phyloP scores from a whole-genome alignment of 202 grass and related monocot genomes.

The Carex sylvatica region DNA sequence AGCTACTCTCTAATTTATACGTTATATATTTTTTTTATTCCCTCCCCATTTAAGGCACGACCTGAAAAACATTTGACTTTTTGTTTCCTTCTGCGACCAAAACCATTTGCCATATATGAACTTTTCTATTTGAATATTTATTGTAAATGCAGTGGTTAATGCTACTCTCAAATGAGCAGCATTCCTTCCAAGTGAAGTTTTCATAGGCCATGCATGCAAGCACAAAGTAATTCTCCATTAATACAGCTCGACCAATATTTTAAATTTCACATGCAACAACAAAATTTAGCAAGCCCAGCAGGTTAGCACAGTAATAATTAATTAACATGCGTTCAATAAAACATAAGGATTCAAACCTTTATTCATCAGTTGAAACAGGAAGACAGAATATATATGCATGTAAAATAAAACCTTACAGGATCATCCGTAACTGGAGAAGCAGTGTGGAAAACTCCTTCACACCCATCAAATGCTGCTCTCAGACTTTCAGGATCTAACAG shows the following conservation, averaged over 20 bases:
- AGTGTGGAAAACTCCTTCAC: constrained; percentile 72
- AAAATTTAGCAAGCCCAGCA: not conserved
- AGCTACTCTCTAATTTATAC: not conserved
- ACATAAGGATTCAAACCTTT: too few species aligned
- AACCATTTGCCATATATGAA: not conserved
- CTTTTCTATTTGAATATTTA: constrained; percentile 2
- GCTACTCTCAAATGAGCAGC: not conserved
- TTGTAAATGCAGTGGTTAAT: not conserved
- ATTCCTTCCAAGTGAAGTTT: not conserved
- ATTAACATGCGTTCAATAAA: not conserved
- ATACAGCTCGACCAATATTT: not conserved
- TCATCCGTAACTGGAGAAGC: constrained; percentile 75
- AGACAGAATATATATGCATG: not conserved
- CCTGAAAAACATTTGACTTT: not conserved
- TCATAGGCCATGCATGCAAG: not conserved
- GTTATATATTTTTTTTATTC: not conserved
- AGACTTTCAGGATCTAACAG: constrained; percentile 54
- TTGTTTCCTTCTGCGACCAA: not conserved
- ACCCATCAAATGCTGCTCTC: constrained; percentile 44
- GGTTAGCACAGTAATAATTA: not conserved
- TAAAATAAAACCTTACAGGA: constrained; percentile 32
- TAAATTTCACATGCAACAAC: not conserved
- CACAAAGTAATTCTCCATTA: not conserved
- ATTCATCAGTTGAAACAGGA: too few species aligned
- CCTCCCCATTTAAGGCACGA: not conserved